These are phyloP conservation scores for Pseudozyma pruni DNA, from an alignment of 1,284 basidiomycete species.

Conservation along the genomic window DNA sequence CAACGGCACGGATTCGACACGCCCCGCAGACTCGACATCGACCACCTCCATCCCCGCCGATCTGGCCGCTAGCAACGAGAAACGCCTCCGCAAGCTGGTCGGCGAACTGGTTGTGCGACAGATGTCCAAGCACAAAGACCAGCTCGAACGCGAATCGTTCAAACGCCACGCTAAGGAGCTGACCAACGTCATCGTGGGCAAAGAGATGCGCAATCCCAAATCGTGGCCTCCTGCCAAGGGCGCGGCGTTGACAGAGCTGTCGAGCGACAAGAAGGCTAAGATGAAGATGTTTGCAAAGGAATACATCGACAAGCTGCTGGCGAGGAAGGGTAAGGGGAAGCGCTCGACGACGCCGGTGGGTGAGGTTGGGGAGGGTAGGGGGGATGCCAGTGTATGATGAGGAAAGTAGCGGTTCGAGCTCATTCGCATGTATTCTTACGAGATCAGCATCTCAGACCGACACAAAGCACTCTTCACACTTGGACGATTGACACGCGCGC, in stretches of 20 bases:
- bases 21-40: constrained; percentile 5
- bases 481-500: too few species aligned
- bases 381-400: too few species aligned
- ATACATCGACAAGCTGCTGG: constrained; percentile 70
- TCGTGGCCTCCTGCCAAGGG: constrained; percentile 72
- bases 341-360: constrained; percentile 1
- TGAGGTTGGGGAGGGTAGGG: constrained; percentile 6
- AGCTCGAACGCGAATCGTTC: constrained; percentile 85
- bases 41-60: constrained; percentile 8
- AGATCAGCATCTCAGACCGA: too few species aligned
- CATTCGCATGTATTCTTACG: too few species aligned
- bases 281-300: constrained; percentile 95
- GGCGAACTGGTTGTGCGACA: constrained; percentile 87
- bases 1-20: constrained; percentile 12
- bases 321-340: constrained; percentile 30
- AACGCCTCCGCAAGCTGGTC: constrained; percentile 79
- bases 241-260: constrained; percentile 69
- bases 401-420: too few species aligned
- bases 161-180: constrained; percentile 96
- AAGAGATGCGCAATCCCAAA: constrained; percentile 81
- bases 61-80: constrained; percentile 37
- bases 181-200: constrained; percentile 83
- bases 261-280: constrained; percentile 86
- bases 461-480: too few species aligned
- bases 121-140: constrained; percentile 87